phyloP scores from a whole-genome alignment of 176 grass and related monocot genomes.

The Bromus sterilis region DNA sequence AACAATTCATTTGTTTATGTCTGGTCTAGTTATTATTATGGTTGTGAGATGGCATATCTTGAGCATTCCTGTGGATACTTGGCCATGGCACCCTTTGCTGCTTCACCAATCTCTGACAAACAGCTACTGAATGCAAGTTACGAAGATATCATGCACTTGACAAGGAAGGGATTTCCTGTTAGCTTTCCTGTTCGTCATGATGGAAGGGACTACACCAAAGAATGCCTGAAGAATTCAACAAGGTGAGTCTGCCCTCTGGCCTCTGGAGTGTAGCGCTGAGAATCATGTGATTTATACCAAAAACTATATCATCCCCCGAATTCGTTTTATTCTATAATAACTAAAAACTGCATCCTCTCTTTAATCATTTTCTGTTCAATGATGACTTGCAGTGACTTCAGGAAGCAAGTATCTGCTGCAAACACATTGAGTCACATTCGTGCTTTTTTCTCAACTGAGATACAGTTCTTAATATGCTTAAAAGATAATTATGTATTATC shows the following conservation, averaged over 20 bases:
- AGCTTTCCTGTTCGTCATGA: not conserved
- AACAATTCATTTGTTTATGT: not conserved
- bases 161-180: conserved; percentile 7
- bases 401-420: not conserved
- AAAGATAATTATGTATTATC: too few species aligned
- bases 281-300: not conserved
- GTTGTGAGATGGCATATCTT: not conserved
- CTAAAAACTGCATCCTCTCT: not conserved
- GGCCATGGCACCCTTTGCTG: conserved; percentile 5
- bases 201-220: not conserved
- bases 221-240: not conserved
- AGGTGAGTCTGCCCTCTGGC: not conserved
- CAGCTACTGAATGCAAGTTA: not conserved
- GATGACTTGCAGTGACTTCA: not conserved
- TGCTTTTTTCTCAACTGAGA: not conserved
- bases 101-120: not conserved
- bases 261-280: not conserved
- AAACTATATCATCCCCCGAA: not conserved
- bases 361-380: not conserved
- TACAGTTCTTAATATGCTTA: not conserved
- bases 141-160: not conserved
- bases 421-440: not conserved
- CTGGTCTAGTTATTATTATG: not conserved
- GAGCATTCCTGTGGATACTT: conserved; percentile 19
- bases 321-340: not conserved